Base-by-base conservation (phyloP, 78 protist species). In the Salpingoeca rosetta region DNA sequence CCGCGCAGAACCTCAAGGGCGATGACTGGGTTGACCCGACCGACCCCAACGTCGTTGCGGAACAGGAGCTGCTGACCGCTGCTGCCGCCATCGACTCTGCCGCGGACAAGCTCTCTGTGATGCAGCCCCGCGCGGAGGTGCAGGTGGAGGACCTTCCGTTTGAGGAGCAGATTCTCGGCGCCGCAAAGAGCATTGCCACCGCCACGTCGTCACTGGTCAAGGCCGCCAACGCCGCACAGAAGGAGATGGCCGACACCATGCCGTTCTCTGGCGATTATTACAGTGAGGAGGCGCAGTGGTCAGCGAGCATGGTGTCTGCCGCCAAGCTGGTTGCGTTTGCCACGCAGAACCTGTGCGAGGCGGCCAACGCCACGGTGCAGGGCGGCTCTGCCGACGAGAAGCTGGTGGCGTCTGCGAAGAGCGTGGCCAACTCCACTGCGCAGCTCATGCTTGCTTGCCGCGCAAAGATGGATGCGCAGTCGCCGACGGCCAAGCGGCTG, bases 181-280 rank as follows among this genome's bases (percentile, higher is more conserved):
- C 94, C 1, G 94, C 96, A n/a, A 90, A 88, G 92, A 93, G 92
- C 76, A 93, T 93, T 44, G 75, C 85, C 2, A 10, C 81, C 31
- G 96, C 96, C 0, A 91, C 93, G 1, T 73, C 90, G 0, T 84
- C 93, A 3, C 80, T 93, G 51, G 92, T 93, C 26, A 77, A 75
- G 72, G 92, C 94, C 2, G 96, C 96, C 22, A 87, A 91, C 27
- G 40, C 37, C 0, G 94, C 96, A 2, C 96, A 93, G 88, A 78
- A 82, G 26, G 94, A 90, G 88, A 82, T 91, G 39, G 87, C 83
- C 2, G 88, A 37, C 28, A 36, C 44, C 44, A 72, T 10, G 12
- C 39, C 74, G 2, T 76, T 77, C 45, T 40, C 83, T 35, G 40
- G 76, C 12, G 85, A 56, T 27, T 42, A 75, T 57, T 90, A 90